A percentile compares a stretch with the other conserved stretches of the same genome.
These are phyloP conservation scores for Puccinia coronata DNA, from an alignment of 1,284 basidiomycete genomes.

Conservation along the genomic window DNA sequence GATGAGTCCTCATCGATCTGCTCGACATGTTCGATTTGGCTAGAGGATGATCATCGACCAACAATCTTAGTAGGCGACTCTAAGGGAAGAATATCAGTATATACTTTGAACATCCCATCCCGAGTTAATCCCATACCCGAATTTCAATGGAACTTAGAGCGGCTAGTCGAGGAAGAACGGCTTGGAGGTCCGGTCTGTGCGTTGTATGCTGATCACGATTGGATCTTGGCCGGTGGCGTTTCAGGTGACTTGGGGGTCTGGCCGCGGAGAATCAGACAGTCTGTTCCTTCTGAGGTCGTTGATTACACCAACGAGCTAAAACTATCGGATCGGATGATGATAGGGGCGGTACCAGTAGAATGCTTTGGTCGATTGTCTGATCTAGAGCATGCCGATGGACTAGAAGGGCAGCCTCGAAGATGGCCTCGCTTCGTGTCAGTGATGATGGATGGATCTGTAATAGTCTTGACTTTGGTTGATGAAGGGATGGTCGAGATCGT, in stretches of 20 bases:
- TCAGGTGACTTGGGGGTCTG: conserved; percentile 37
- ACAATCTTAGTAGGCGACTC: conserved; percentile 34
- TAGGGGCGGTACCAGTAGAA: conserved; percentile 35
- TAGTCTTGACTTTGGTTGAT: conserved; percentile 8
- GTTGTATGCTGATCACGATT: conserved; percentile 29
- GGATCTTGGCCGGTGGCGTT: conserved; percentile 37
- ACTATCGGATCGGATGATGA: conserved; percentile 23
- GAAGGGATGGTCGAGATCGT: conserved; percentile 19
- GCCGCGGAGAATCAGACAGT: background rate
- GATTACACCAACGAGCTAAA: background rate
- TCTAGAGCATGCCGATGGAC: background rate
- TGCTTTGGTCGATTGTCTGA: conserved; percentile 29
- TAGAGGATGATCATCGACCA: conserved; percentile 19
- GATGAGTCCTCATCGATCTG: background rate
- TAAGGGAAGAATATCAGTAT: conserved; percentile 21
- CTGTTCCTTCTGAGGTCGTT: background rate
- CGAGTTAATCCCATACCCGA: background rate
- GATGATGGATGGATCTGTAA: conserved; percentile 33
- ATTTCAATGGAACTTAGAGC: conserved; percentile 22
- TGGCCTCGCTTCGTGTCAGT: conserved; percentile 10
- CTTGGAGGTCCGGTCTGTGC: conserved; percentile 32
- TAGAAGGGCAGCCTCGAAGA: background rate
- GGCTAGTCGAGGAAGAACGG: conserved; percentile 18
- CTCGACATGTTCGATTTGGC: conserved; percentile 35
- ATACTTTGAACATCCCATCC: conserved; percentile 13